Conservation (phyloP, 345 rosid genomes). For the Arabidopsis suecica region DNA sequence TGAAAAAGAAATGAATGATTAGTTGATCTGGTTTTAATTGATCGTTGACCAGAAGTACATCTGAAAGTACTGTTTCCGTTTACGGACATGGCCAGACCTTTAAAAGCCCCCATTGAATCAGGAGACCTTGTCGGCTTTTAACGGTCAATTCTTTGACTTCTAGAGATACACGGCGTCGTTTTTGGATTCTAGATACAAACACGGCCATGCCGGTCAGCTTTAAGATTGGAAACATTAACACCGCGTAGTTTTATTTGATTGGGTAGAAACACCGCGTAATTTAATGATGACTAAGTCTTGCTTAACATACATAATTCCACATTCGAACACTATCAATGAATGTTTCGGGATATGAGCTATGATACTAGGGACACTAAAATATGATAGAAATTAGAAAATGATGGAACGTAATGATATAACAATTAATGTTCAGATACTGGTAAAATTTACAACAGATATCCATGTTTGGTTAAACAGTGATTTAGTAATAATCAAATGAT, state of each 20-base stretch:
- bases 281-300: constrained; percentile 22
- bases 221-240: background rate
- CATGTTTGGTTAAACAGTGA: no score
- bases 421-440: no score
- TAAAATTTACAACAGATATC: no score
- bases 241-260: constrained; percentile 15
- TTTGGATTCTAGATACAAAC: constrained; percentile 10
- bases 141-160: constrained; percentile 35
- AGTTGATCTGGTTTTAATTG: constrained; percentile 20
- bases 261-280: constrained; percentile 15
- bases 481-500: no score
- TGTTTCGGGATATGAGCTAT: background rate
- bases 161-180: constrained; percentile 9
- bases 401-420: no score
- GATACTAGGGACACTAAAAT: no score
- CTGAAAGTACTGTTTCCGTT: constrained; percentile 42
- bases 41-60: constrained; percentile 31
- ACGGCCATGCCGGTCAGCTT: constrained; percentile 14
- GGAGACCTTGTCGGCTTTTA: constrained; percentile 41
- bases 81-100: constrained; percentile 41
- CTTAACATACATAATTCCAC: constrained; percentile 1
- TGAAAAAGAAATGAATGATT: constrained; percentile 5
- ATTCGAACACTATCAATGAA: background rate
- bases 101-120: constrained; percentile 6
- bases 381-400: no score